These are phyloP conservation scores for Bipolaris gigantea DNA, from an alignment of 2,329 filamentous ascomycete species.

Conservation along the genomic window DNA sequence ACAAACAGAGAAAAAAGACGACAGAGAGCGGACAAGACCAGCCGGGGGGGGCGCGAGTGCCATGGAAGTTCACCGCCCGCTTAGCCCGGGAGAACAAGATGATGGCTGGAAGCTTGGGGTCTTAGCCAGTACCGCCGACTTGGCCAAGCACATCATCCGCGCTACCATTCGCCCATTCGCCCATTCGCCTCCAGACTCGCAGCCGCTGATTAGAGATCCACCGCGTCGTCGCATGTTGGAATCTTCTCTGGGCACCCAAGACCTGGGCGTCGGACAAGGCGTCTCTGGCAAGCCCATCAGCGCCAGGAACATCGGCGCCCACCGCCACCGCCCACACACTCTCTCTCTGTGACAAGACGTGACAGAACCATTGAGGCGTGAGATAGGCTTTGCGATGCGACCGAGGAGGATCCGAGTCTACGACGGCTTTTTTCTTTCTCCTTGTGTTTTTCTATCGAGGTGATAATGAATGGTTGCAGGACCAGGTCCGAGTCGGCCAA, in stretches of 20 bases:
- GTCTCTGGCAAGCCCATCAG: neutral
- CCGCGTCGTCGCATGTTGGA: neutral
- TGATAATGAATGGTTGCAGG: neutral
- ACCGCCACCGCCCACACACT: neutral
- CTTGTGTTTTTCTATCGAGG: too few relatives aligned
- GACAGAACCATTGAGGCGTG: neutral
- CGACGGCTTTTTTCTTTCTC: neutral
- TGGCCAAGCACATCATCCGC: conserved; percentile 1
- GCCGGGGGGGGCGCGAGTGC: neutral
- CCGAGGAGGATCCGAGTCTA: conserved; percentile 1
- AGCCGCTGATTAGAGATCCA: neutral
- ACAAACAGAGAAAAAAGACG: neutral
- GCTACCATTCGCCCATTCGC: conserved; percentile 5
- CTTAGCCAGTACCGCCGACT: conserved; percentile 7
- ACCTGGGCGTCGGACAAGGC: conserved; percentile 3
- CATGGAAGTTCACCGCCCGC: neutral
- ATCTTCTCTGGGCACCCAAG: conserved; percentile 1
- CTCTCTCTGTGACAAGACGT: neutral
- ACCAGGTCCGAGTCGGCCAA: neutral
- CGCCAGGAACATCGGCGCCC: neutral
- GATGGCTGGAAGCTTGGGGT: conserved; percentile 11
- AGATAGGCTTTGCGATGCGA: conserved; percentile 5
- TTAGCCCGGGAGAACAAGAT: conserved; percentile 7
- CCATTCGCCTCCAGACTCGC: neutral
- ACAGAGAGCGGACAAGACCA: neutral